phyloP scores from a whole-genome alignment of 2,329 filamentous ascomycete species.

The Apiospora malaysiana region DNA sequence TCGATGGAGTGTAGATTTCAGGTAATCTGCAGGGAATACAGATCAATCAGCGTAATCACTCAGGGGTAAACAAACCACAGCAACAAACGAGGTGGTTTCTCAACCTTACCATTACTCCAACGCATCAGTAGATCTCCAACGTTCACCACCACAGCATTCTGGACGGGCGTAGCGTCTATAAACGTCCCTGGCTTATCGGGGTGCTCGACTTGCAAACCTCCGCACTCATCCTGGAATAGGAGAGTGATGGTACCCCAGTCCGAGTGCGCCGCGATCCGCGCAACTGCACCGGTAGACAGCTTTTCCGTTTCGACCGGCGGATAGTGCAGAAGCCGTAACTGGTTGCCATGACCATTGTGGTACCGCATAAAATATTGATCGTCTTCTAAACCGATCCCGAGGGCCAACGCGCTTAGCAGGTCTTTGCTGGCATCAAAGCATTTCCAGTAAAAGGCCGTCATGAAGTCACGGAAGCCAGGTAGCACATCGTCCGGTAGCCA shows the following conservation, averaged over 20 bases:
- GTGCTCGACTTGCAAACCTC: conserved; percentile 54
- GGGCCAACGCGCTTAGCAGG: conserved; percentile 51
- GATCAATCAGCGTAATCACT: neutral
- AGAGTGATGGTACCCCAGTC: conserved; percentile 51
- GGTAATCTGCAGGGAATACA: conserved; percentile 42
- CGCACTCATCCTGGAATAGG: conserved; percentile 51
- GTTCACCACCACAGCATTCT: conserved; percentile 42
- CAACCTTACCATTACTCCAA: conserved; percentile 47
- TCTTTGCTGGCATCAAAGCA: conserved; percentile 49
- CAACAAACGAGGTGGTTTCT: neutral
- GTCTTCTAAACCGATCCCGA: conserved; percentile 53
- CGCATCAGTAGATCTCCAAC: conserved; percentile 44
- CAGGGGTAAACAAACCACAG: neutral
- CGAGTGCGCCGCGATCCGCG: conserved; percentile 46
- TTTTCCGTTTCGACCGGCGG: conserved; percentile 52
- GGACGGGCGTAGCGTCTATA: conserved; percentile 41
- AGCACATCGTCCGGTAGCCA: conserved; percentile 53
- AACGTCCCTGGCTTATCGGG: conserved; percentile 42
- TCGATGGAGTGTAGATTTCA: conserved; percentile 60
- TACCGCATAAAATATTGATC: conserved; percentile 51
- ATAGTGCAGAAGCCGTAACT: conserved; percentile 66
- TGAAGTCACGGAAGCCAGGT: conserved; percentile 54
- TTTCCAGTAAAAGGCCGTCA: conserved; percentile 55
- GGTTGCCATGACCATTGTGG: conserved; percentile 63
- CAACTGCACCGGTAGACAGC: conserved; percentile 48